Conservation (phyloP, 2,329 filamentous ascomycete genomes). For the Clarireedia hainanense region DNA sequence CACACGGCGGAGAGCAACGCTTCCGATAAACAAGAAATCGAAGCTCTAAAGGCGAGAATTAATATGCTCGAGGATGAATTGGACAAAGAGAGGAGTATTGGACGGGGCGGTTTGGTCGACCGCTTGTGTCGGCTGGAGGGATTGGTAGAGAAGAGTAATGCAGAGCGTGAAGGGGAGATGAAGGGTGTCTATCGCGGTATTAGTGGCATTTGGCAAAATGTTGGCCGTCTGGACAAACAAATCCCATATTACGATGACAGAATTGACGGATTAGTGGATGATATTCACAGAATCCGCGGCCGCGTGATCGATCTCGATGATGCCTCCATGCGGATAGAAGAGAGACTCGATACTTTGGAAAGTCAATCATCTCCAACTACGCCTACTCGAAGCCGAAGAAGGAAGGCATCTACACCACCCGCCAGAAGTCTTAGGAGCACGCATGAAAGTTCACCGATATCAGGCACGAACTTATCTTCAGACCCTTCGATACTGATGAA, state of each 20-base stretch:
- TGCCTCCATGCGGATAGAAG: conserved; percentile 30
- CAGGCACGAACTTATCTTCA: conserved; percentile 4
- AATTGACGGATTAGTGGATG: conserved; percentile 42
- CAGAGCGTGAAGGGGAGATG: conserved; percentile 44
- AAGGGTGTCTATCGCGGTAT: conserved; percentile 49
- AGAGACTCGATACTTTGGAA: conserved; percentile 24
- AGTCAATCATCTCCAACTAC: conserved; percentile 1
- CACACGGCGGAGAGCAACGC: conserved; percentile 42
- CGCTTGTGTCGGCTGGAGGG: conserved; percentile 41
- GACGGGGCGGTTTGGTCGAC: conserved; percentile 20
- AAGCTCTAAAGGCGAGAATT: conserved; percentile 40
- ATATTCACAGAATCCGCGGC: conserved; percentile 25
- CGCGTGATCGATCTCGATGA: conserved; percentile 29
- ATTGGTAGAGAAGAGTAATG: conserved; percentile 42
- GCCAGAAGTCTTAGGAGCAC: conserved; percentile 10
- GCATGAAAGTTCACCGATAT: conserved; percentile 6
- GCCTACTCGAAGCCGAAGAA: conserved; percentile 15
- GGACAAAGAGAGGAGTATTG: conserved; percentile 28
- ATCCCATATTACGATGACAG: conserved; percentile 46
- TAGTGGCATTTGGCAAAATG: conserved; percentile 42
- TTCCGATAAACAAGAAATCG: conserved; percentile 39
- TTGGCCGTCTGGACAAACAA: conserved; percentile 42
- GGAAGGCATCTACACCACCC: conserved; percentile 26
- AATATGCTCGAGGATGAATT: conserved; percentile 39
- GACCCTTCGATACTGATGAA: background rate